phyloP scores from a whole-genome alignment of 2,329 filamentous ascomycete species.

The Pseudogymnoascus verrucosus region DNA sequence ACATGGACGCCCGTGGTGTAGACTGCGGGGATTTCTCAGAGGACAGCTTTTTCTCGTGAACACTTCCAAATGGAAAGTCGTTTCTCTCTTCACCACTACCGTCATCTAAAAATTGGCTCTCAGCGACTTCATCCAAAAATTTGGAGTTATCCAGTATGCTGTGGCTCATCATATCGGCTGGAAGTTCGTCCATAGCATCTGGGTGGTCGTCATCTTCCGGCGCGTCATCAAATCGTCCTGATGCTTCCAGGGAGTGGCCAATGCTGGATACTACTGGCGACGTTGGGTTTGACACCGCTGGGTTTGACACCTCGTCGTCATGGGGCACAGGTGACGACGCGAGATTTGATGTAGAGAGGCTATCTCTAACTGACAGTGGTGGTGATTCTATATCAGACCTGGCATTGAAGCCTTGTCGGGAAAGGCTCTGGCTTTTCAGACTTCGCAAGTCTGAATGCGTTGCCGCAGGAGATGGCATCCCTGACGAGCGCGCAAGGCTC shows the following conservation, averaged over 20 bases:
- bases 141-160: slow-evolving; percentile 25
- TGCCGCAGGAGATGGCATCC: slow-evolving; percentile 48
- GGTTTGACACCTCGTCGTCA: not conserved
- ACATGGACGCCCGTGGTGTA: slow-evolving; percentile 47
- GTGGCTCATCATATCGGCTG: slow-evolving; percentile 17
- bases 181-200: slow-evolving; percentile 18
- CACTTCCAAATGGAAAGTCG: slow-evolving; percentile 4
- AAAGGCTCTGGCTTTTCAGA: slow-evolving; percentile 1
- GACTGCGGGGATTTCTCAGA: slow-evolving; percentile 30
- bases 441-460: slow-evolving; percentile 34
- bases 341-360: not conserved
- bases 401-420: not conserved
- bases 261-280: not conserved
- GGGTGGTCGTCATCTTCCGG: slow-evolving; percentile 24
- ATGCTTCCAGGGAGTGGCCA: not conserved
- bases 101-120: slow-evolving; percentile 24
- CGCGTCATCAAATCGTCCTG: slow-evolving; percentile 28
- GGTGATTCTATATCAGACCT: slow-evolving; percentile 3
- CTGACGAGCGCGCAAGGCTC: slow-evolving; percentile 48
- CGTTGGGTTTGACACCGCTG: not conserved
- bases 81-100: slow-evolving; percentile 25
- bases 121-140: slow-evolving; percentile 25
- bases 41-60: slow-evolving; percentile 26
- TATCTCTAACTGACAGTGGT: not conserved
- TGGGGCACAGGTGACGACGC: not conserved